Base-by-base conservation (phyloP, 169 alveolate species). In the Cyclospora cayetanensis region DNA sequence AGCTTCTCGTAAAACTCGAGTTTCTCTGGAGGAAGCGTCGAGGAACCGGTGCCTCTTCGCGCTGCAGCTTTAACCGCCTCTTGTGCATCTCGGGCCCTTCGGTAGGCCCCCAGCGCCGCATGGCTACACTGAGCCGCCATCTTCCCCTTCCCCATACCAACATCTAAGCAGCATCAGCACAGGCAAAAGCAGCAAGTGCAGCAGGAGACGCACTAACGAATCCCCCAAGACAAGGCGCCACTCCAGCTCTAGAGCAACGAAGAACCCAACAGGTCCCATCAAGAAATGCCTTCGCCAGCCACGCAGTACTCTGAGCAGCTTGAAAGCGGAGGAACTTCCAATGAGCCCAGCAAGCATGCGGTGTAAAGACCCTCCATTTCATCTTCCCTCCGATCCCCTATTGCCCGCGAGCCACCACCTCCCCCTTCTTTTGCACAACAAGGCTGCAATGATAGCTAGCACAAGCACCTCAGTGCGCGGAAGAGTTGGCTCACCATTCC, bases 51-150 rank as follows among this genome's bases (percentile, higher is more conserved):
- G 22, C 55, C 55, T 15, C 55, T 46, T 9, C 7, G 55, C 15
- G 7, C 55, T 46, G 55, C 55, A 9, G 55, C 55, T 46, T 9
- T 9, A 46, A 46, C 22, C 22, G 55, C 55, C 55, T 46, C 55
- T 9, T 7, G 22, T 9, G 55, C 55, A 9, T 15, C 15, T 7
- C 55, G 55, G 55, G 55, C 55, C 15, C 15, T 46, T 46, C 55
- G 66, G 88, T 93, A 94, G 35, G 95, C 95, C 20, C 98, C 98
- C 25, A 96, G 86, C 77, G 95, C 91, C 34, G 97, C 98, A 91
- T 96, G 98, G 0, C 97, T 96, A 34, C 97, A 96, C 92, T 96
- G 96, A n/a, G 98, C 98, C 0, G 97, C 96, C 20, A 96, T 95
- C 93, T 96, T 96, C 20, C 98, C 98, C 72, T 95, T 93, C 55